Evolutionary conservation across 345 rosid species (phyloP).

Genomic region (Pistacia integerrima): DNA sequence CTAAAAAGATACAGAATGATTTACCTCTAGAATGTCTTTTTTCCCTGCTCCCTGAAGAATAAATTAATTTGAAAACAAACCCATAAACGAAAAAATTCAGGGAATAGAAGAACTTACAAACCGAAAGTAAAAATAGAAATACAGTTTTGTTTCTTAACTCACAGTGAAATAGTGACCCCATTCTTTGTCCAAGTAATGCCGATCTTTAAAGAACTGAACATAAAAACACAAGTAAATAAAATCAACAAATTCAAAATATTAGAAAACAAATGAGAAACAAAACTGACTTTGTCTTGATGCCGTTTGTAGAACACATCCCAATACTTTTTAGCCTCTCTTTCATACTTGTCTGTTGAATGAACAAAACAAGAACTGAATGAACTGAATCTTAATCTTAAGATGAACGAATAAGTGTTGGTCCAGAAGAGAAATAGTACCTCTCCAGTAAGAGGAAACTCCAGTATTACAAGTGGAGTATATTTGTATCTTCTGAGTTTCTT

Average conservation of each 20-base stretch:
- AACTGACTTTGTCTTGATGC: constrained; percentile 71
- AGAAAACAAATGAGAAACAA: constrained; percentile 1
- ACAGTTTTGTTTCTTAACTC: constrained; percentile 31
- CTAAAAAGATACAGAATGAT: neutral
- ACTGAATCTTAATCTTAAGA: neutral
- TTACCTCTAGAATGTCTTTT: constrained; percentile 74
- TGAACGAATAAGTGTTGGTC: no score
- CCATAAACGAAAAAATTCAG: neutral
- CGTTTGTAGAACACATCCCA: constrained; percentile 90
- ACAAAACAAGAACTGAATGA: constrained; percentile 9
- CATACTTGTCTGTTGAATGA: constrained; percentile 64
- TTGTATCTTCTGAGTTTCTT: constrained; percentile 47
- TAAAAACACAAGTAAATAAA: constrained; percentile 12
- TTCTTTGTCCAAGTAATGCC: constrained; percentile 95
- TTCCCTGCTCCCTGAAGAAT: constrained; percentile 49
- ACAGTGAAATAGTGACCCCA: constrained; percentile 82
- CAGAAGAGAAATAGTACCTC: constrained; percentile 42
- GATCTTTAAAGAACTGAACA: constrained; percentile 87
- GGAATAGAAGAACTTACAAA: constrained; percentile 1
- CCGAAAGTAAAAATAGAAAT: constrained; percentile 8
- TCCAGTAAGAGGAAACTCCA: constrained; percentile 78
- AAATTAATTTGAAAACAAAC: neutral
- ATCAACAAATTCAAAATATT: neutral
- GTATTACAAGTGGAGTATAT: constrained; percentile 58
- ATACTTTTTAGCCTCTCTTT: constrained; percentile 81